These are phyloP conservation scores for Capillidium rhysosporum DNA, from an alignment of 371 early-diverging fungal species.

Conservation along the genomic window DNA sequence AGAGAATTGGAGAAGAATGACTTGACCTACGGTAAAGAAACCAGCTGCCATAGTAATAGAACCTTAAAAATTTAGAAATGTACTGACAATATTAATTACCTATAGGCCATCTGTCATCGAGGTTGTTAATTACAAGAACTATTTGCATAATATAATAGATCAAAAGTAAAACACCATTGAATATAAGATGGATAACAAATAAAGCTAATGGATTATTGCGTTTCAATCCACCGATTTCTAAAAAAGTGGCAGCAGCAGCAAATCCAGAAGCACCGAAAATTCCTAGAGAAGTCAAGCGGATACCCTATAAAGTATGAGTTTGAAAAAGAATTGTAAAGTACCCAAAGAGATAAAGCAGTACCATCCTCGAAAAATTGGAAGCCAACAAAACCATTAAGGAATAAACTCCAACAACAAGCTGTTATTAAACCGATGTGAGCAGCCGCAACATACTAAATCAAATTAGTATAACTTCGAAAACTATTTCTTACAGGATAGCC, in stretches of 20 bases:
- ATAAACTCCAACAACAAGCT: slow-evolving; percentile 72
- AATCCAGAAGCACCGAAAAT: slow-evolving; percentile 55
- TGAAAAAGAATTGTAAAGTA: neutral
- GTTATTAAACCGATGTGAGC: slow-evolving; percentile 59
- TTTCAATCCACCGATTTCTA: slow-evolving; percentile 37
- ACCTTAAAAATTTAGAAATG: slow-evolving; percentile 10
- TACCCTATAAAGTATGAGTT: slow-evolving; percentile 27
- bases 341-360: slow-evolving; percentile 68
- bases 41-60: slow-evolving; percentile 70
- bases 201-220: slow-evolving; percentile 41
- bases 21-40: slow-evolving; percentile 72
- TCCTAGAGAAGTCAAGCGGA: slow-evolving; percentile 59
- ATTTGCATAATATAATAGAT: slow-evolving; percentile 79
- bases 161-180: slow-evolving; percentile 57
- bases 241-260: slow-evolving; percentile 69
- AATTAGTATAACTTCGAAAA: neutral
- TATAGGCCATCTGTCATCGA: slow-evolving; percentile 91
- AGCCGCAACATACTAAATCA: slow-evolving; percentile 61
- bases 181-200: slow-evolving; percentile 69
- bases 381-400: slow-evolving; percentile 86
- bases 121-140: slow-evolving; percentile 75
- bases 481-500: slow-evolving; percentile 55
- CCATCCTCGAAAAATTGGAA: slow-evolving; percentile 95
- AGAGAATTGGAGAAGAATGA: slow-evolving; percentile 58
- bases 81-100: slow-evolving; percentile 10